A percentile compares a stretch with the other conserved stretches of the same genome.
phyloP scores from a whole-genome alignment of 768 basidiomycete species.

The Sporobolomyces phaffii region DNA sequence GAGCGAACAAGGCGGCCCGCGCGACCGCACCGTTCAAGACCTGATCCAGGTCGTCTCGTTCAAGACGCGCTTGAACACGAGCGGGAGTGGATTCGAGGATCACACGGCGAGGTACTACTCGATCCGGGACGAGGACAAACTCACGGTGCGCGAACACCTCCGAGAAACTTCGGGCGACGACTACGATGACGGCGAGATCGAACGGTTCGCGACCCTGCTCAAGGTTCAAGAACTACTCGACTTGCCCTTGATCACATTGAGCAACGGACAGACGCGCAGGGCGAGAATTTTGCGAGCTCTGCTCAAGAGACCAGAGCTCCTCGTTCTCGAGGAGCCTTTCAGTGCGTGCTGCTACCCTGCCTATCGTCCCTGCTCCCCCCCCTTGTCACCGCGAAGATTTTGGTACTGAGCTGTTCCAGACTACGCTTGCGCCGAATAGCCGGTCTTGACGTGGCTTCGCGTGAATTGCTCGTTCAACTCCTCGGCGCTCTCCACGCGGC shows the following conservation, averaged over 20 bases:
- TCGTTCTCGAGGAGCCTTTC: conserved; percentile 86
- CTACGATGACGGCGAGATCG: conserved; percentile 48
- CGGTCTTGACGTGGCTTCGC: conserved; percentile 64
- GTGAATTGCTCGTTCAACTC: conserved; percentile 56
- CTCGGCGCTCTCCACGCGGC: conserved; percentile 55
- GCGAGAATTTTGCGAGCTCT: conserved; percentile 76
- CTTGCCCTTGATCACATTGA: conserved; percentile 73
- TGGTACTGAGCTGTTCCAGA: too few species aligned
- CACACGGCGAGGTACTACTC: conserved; percentile 85
- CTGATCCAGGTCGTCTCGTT: conserved; percentile 38
- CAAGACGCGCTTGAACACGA: conserved; percentile 38
- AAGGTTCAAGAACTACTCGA: conserved; percentile 63
- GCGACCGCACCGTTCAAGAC: conserved; percentile 26
- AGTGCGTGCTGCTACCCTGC: conserved; percentile 53
- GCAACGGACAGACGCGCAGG: conserved; percentile 84
- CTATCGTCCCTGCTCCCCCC: too few species aligned
- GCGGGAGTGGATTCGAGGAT: conserved; percentile 73
- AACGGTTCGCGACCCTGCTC: conserved; percentile 56
- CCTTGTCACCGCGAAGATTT: too few species aligned
- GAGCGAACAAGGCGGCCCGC: conserved; percentile 12
- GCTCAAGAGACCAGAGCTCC: conserved; percentile 61
- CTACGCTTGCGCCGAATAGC: too few species aligned
- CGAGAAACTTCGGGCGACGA: conserved; percentile 48
- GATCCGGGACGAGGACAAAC: conserved; percentile 71
- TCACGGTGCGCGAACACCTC: conserved; percentile 69